Base-by-base conservation (phyloP, 2,329 filamentous ascomycete genomes). In the Lasiodiplodia sp. region DNA sequence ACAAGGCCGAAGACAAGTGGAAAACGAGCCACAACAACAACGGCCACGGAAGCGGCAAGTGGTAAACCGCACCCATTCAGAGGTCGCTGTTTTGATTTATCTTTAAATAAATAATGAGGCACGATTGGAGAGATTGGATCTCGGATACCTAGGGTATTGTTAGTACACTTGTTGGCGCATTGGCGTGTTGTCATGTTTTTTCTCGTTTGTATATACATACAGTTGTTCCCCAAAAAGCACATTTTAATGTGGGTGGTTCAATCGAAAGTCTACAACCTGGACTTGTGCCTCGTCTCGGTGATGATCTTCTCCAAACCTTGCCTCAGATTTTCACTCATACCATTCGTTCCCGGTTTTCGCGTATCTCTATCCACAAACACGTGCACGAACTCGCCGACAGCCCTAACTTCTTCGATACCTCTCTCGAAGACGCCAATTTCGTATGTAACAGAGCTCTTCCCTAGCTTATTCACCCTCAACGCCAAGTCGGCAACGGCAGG, bases 401-500 rank as follows among this genome's bases (percentile, higher is more conserved):
- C 93, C 76, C 91, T 93, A 11, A 96, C 92, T 23, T 87, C 83
- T 1, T 92, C 88, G 2, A 90, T 82, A 0, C 91, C 92, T 69
- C 87, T 85, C 76, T 93, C 90, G 75, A 97, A 98, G 1, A 98
- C 85, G 0, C 90, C 96, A 69, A 97, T 88, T 77, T 98, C 95
- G 76, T 97, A 98, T 14, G 89, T 92, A 10, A 97, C 94, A 75
- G 93, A 97, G 31, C 92, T 93, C 73, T 88, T 92, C 4, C 94
- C 94, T 8, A 98, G 85, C 79, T 91, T 94, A 72, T 91, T 92
- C 44, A 97, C 93, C 14, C 94, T 87, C 53, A 98, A 80, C 1
- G 90, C 92, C 4, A 97, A 85, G 73, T 97, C 93, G 0, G 96
- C 87, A 3, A 94, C 85, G 44, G 91, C 90, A 0, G 95, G 95